phyloP scores from a whole-genome alignment of 1,139 yeast species.

The Magnusiomyces tetraspermus region DNA sequence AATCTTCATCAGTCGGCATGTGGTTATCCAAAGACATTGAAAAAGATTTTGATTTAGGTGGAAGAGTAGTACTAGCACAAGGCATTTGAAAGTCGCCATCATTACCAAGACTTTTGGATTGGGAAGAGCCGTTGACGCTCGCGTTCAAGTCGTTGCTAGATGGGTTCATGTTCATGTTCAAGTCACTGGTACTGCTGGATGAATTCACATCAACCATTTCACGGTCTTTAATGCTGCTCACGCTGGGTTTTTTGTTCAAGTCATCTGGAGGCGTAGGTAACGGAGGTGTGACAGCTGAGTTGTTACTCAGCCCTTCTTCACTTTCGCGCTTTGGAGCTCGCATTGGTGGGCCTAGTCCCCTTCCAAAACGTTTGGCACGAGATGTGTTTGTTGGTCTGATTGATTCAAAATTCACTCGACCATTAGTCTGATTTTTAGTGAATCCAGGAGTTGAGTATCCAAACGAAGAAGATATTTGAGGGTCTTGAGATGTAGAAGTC shows the following conservation, averaged over 20 bases:
- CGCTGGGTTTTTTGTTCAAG: neutral
- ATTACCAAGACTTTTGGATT: neutral
- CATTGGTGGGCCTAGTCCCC: slow-evolving; percentile 19
- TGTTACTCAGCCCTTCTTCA: slow-evolving; percentile 6
- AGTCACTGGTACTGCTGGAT: neutral
- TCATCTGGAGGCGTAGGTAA: neutral
- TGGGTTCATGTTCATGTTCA: neutral
- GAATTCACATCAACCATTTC: neutral
- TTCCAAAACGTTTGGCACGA: slow-evolving; percentile 17
- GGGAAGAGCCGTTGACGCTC: neutral
- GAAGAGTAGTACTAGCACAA: neutral
- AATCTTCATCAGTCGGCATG: neutral
- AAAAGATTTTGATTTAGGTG: no score
- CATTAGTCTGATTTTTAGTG: slow-evolving; percentile 20
- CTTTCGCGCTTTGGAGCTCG: slow-evolving; percentile 14
- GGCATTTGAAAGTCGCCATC: neutral
- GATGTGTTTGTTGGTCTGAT: slow-evolving; percentile 10
- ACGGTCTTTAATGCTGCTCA: neutral
- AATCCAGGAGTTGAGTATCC: slow-evolving; percentile 31
- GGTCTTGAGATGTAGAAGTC: neutral
- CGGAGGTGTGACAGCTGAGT: neutral
- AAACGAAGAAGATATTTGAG: neutral
- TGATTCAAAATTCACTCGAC: slow-evolving; percentile 1
- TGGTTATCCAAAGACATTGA: no score
- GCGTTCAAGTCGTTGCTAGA: neutral